Evolutionary conservation across 2,329 filamentous ascomycete species (phyloP), one percentile per base, ranked within the genome.

Genomic region (Thielaviopsis populi): DNA sequence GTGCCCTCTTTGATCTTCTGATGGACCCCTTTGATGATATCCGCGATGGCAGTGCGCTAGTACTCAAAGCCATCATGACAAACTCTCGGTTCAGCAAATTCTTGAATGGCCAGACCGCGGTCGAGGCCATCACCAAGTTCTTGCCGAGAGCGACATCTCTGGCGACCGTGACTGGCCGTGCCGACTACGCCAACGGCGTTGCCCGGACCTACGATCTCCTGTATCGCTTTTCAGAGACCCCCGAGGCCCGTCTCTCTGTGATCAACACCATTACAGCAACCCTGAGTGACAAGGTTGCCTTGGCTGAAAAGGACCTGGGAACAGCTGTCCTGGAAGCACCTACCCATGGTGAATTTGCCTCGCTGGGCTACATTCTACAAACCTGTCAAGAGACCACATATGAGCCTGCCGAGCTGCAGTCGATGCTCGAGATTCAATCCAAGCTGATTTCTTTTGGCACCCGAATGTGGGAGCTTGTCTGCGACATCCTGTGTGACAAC

Each of bases 1-100:
- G 87, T 59, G 77, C 85, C 3, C 76, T 97, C 6, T 76, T 91
- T 15, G 90, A 96, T 72, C 80, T 96, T 24, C 74, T 95, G 7
- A 78, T 95, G 70, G 89, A 99, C 69, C 89, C 92, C 0, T 99
- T 95, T 70, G 94, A 97, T 65, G 94, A 99, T 72, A 88, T 97
- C 3, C 81, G 92, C 68, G 83, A 81, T 53, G 74, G 75, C 43
- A 79, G 83, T 2, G 75, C 78, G 0, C 73, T 73, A 1, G 74
- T 84, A 1, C 69, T 88, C 33, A 73, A 71, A 67, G 77, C 76
- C 62, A 69, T 81, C n/a, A 76, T 82, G 48, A 73, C 76, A 1
- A 73, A 75, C 27, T 69, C 71, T 17, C 71, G 74, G 27, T 76
- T 69, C 48, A 63, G 27, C 48, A 63, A 64, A n/a, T 66, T 68